A percentile compares a stretch with the other conserved stretches of the same genome.
phyloP scores from a whole-genome alignment of 1,284 basidiomycete species.

The Cutaneotrichosporon sp. region DNA sequence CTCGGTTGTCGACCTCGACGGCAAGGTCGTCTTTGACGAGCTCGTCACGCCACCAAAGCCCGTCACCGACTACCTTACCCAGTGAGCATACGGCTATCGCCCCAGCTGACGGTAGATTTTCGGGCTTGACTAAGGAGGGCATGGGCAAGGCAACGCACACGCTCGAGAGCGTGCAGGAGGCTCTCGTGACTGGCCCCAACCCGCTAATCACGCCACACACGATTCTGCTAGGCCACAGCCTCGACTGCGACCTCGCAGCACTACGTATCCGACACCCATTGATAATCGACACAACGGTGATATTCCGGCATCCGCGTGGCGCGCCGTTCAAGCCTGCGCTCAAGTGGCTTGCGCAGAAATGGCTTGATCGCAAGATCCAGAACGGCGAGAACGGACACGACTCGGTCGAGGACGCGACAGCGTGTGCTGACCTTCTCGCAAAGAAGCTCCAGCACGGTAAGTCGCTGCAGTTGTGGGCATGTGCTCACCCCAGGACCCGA shows the following conservation, averaged over 20 bases:
- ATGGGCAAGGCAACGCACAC: constrained; percentile 66
- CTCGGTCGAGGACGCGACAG: constrained; percentile 82
- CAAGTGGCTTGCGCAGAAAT: constrained; percentile 86
- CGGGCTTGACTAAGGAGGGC: constrained; percentile 74
- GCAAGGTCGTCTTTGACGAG: constrained; percentile 71
- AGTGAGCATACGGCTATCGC: constrained; percentile 50
- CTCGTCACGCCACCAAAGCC: constrained; percentile 77
- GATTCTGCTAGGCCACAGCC: constrained; percentile 85
- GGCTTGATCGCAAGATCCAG: constrained; percentile 81
- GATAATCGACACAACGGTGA: constrained; percentile 81
- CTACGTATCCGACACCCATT: constrained; percentile 74
- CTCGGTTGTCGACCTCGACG: constrained; percentile 70
- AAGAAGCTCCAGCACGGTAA: constrained; percentile 69
- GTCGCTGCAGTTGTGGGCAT: constrained; percentile 13
- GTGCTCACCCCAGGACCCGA: constrained; percentile 55
- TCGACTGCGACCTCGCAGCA: constrained; percentile 81
- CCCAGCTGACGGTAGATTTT: constrained; percentile 58
- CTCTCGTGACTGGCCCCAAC: constrained; percentile 56
- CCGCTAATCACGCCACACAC: constrained; percentile 58
- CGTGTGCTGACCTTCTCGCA: constrained; percentile 72
- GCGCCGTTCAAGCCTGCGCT: constrained; percentile 84
- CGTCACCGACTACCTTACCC: constrained; percentile 79
- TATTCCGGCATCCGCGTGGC: constrained; percentile 83
- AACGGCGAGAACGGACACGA: constrained; percentile 70
- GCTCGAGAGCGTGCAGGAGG: constrained; percentile 66